Base-by-base conservation (phyloP, 2,329 filamentous ascomycete species). In the Teratosphaeria nubilosa region DNA sequence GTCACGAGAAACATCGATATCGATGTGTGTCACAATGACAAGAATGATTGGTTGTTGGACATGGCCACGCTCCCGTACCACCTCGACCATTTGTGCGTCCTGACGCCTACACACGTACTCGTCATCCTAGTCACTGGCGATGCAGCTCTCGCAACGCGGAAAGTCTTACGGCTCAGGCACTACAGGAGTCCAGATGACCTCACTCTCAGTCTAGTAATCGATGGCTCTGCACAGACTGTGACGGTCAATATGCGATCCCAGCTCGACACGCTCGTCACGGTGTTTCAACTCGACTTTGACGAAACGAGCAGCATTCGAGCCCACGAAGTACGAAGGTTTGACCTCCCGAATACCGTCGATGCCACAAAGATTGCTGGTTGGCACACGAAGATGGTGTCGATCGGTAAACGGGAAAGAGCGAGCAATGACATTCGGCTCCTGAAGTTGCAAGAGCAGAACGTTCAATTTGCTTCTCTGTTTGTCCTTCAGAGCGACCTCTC, bases 41-140 rank as follows among this genome's bases (percentile, higher is more conserved):
- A 69, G 0, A 48, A 64, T 3, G 67, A 75, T 59, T 78, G 79
- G 78, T 80, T 90, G 53, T 68, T 90, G 58, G 81, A 87, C 65
- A 66, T 85, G 1, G 76, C 77, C 61, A 64, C 70, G 9, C 81
- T 80, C 58, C 77, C 78, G 0, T 65, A 70, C 2, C 73, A 78
- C 56, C 71, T 74, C 5, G 73, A 75, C 27, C 77, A 82, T n/a
- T 65, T 84, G 1, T 81, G 85, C 58, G 72, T 88, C 10, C 72
- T 88, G 51, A 88, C 84, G 1, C 78, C 77, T 13, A 74, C 74
- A 0, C 74, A 73, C 30, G 57, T 87, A 0, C 72, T 79, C 34
- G 76, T 70, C 22, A 68, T 68, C 37, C 65, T 70, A 45, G 54
- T 63, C 60, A 45, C 60, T 56, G 25, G 52, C 63, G 53, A 57